Evolutionary conservation across 1,284 basidiomycete species (phyloP).

Genomic region (Ceratobasidium papillatum): DNA sequence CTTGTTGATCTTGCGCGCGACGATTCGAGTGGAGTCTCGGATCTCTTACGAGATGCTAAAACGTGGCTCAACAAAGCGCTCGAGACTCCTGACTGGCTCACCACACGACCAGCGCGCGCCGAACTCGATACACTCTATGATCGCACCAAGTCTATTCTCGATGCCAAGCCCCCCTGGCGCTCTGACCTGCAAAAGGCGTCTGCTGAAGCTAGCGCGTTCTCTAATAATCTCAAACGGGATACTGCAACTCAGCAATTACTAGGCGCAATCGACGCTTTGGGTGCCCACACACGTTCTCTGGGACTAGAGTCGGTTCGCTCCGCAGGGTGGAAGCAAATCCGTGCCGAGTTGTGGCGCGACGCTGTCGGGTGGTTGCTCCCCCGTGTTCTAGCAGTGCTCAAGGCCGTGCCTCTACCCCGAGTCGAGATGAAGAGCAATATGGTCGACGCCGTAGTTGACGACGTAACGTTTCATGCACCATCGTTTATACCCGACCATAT

Average conservation of each 20-base stretch:
- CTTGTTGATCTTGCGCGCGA: conserved; percentile 48
- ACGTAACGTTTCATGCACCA: conserved; percentile 52
- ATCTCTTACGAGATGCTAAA: conserved; percentile 53
- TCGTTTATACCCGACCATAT: conserved; percentile 58
- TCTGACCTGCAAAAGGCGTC: conserved; percentile 46
- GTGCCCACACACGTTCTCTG: conserved; percentile 17
- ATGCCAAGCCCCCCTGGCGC: conserved; percentile 46
- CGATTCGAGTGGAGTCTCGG: conserved; percentile 47
- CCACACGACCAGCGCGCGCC: conserved; percentile 51
- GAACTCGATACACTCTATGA: conserved; percentile 56
- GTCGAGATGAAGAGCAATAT: conserved; percentile 55
- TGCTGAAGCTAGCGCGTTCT: conserved; percentile 52
- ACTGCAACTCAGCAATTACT: conserved; percentile 53
- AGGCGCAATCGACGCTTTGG: conserved; percentile 47
- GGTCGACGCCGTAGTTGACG: conserved; percentile 56
- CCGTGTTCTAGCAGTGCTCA: conserved; percentile 52
- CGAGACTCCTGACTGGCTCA: conserved; percentile 52
- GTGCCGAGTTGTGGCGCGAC: conserved; percentile 50
- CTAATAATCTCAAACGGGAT: conserved; percentile 53
- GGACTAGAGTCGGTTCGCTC: conserved; percentile 36
- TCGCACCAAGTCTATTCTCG: conserved; percentile 50
- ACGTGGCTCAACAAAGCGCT: conserved; percentile 55
- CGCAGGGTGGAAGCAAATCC: conserved; percentile 34
- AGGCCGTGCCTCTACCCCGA: conserved; percentile 57
- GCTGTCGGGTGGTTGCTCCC: conserved; percentile 57